A percentile compares a stretch with the other conserved stretches of the same genome.
Conservation (phyloP, 805 yeast species). For the Spathaspora girioi region DNA sequence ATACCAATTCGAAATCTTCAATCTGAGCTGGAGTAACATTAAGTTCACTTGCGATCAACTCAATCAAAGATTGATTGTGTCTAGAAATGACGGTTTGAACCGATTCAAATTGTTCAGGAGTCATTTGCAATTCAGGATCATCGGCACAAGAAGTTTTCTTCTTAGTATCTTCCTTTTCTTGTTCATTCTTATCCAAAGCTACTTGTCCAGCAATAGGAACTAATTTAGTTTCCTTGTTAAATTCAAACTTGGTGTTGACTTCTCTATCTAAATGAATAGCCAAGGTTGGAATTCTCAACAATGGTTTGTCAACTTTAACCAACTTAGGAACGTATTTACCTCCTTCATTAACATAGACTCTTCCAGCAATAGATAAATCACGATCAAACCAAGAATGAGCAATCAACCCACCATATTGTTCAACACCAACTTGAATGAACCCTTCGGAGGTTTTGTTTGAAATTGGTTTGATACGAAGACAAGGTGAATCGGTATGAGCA, state of each 20-base stretch:
- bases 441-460: conserved; percentile 71
- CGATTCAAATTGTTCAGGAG: conserved; percentile 58
- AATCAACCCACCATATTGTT: conserved; percentile 91
- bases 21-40: conserved; percentile 51
- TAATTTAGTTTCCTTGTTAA: conserved; percentile 83
- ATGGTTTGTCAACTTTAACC: conserved; percentile 77
- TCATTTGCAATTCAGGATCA: conserved; percentile 44
- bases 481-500: conserved; percentile 95
- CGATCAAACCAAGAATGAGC: conserved; percentile 98
- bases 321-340: conserved; percentile 60
- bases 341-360: conserved; percentile 65
- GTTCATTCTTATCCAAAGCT: conserved; percentile 19
- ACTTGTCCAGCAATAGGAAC: conserved; percentile 77
- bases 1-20: conserved; percentile 85
- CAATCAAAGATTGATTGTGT: conserved; percentile 71
- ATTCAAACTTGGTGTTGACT: conserved; percentile 74
- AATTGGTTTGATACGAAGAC: conserved; percentile 82
- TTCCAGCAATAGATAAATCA: conserved; percentile 86
- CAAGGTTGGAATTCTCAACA: conserved; percentile 87
- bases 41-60: conserved; percentile 64
- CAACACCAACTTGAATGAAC: conserved; percentile 86
- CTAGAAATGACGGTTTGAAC: conserved; percentile 64
- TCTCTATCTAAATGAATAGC: conserved; percentile 89
- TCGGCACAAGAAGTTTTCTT: conserved; percentile 39
- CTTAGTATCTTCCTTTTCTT: conserved; percentile 8